Conservation (phyloP, 1,284 basidiomycete genomes). For the Anthracocystis setariae region DNA sequence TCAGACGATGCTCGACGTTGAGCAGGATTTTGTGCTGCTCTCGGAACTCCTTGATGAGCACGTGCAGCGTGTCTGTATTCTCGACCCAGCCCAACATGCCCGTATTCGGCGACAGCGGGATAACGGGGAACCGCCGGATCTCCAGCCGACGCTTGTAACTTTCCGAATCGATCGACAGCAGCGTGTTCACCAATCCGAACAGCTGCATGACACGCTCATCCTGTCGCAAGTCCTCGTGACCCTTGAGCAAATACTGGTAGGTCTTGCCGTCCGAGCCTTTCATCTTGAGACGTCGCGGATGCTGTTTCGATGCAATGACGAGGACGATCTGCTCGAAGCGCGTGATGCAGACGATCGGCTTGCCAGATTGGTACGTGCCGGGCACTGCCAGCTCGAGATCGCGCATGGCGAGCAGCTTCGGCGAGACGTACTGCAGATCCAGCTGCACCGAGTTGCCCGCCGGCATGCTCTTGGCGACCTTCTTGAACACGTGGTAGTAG, state of each 20-base stretch:
- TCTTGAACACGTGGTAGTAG: conserved; percentile 95
- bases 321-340: conserved; percentile 70
- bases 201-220: conserved; percentile 99
- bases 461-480: conserved; percentile 92
- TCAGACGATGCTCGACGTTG: conserved; percentile 97
- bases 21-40: conserved; percentile 82
- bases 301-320: conserved; percentile 98
- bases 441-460: conserved; percentile 80
- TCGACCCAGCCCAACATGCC: conserved; percentile 95
- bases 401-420: conserved; percentile 85
- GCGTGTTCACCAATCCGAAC: conserved; percentile 94
- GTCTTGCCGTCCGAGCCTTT: conserved; percentile 92
- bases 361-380: conserved; percentile 92
- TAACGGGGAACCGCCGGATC: conserved; percentile 92
- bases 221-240: conserved; percentile 98
- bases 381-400: conserved; percentile 94
- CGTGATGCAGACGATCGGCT: conserved; percentile 85
- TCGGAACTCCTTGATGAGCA: conserved; percentile 81
- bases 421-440: conserved; percentile 97
- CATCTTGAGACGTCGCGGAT: conserved; percentile 87
- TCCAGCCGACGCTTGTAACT: conserved; percentile 96
- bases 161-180: conserved; percentile 90
- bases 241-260: conserved; percentile 93
- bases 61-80: conserved; percentile 97
- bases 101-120: conserved; percentile 94